phyloP scores from a whole-genome alignment of 148 eudicot genomes.

The Vaccinium vitisidaea region DNA sequence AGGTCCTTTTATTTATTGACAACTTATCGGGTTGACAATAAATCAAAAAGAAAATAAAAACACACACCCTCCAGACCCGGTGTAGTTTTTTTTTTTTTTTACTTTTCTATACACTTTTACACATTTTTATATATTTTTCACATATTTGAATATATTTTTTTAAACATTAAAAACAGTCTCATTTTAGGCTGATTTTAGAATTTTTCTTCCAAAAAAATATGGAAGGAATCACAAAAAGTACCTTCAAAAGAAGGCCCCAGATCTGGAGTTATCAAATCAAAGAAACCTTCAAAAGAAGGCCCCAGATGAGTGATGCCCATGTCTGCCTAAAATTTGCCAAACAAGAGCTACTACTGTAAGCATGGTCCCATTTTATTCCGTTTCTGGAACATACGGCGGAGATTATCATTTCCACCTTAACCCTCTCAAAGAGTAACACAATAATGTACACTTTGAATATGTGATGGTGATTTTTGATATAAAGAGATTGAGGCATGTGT shows the following conservation, averaged over 20 bases:
- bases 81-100: too few species aligned
- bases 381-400: slow-evolving; percentile 18
- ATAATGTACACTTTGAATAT: background rate
- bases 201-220: background rate
- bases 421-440: background rate
- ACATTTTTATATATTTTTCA: too few species aligned
- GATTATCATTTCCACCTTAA: background rate
- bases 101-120: too few species aligned
- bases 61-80: too few species aligned
- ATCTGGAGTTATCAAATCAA: slow-evolving; percentile 5
- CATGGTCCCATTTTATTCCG: background rate
- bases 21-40: too few species aligned
- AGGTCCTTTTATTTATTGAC: too few species aligned
- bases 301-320: slow-evolving; percentile 8
- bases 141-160: too few species aligned
- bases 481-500: background rate
- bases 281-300: background rate
- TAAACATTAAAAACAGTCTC: too few species aligned
- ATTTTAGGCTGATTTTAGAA: too few species aligned
- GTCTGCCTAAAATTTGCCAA: slow-evolving; percentile 11
- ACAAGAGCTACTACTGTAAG: background rate
- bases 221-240: background rate
- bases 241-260: background rate
- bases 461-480: background rate
- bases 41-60: too few species aligned